Evolutionary conservation across 164 flowering plant genomes (phyloP), one percentile per base, ranked within the genome.

Genomic region (Tetrastigma voinierianum): DNA sequence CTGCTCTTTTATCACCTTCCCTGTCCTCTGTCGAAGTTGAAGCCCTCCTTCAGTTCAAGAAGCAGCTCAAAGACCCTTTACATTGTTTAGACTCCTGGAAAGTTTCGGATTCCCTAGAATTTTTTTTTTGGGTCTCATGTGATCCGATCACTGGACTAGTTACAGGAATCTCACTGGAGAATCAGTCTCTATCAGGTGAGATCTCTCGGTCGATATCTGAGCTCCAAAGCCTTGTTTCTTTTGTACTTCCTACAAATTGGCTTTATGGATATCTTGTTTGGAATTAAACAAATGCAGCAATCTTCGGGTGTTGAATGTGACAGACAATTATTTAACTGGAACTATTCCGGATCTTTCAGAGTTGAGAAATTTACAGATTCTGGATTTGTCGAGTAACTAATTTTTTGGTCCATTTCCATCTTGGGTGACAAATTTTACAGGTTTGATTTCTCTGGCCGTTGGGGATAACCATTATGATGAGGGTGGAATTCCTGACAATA

Each of bases 351-450:
- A 91, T 73, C 77, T 94, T 15, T 89, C 96, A 0, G 61, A 51
- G 9, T 70, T 94, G 67, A 70, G 1, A 32, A 80, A 68, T 47
- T 70, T 93, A 76, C 69, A 86, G 70, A 7, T 70, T 62, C 82
- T 94, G 14, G 97, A 94, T 67, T 43, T 94, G 43, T 85, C 91
- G 0, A 0, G 78, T 63, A 57, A 72, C 76, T 93, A 25, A 93
- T 96, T 63, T 80, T 76, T 9, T 71, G 92, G n/a, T n/a, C n/a
- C n/a, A n/a, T n/a, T n/a, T n/a, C n/a, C n/a, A n/a, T n/a, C n/a
- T n/a, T n/a, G n/a, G n/a, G n/a, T n/a, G n/a, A n/a, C n/a, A n/a
- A n/a, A n/a, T n/a, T n/a, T n/a, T n/a, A n/a, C n/a, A n/a, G n/a
- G n/a, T n/a, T n/a, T n/a, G n/a, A n/a, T n/a, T n/a, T n/a, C n/a